These are phyloP conservation scores for Podila horticola DNA, from an alignment of 192 early-diverging fungal genomes.

Conservation along the genomic window DNA sequence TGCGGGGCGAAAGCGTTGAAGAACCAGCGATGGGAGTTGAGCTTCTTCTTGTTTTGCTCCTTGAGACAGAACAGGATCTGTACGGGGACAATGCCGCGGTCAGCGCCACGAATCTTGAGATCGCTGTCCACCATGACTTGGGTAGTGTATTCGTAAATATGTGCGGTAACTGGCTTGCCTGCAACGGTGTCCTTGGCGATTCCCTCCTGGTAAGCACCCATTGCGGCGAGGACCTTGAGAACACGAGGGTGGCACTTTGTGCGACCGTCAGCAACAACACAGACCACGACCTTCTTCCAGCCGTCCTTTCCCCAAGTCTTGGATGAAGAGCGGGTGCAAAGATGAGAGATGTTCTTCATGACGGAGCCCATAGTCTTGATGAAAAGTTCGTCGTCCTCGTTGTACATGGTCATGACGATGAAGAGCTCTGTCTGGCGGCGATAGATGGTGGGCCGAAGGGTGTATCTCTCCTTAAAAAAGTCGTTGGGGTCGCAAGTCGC, in stretches of 20 bases:
- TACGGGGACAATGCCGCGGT: conserved; percentile 81
- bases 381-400: conserved; percentile 92
- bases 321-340: conserved; percentile 80
- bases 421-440: conserved; percentile 72
- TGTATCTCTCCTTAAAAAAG: conserved; percentile 68
- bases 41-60: conserved; percentile 92
- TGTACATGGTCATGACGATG: conserved; percentile 71
- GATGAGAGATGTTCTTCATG: conserved; percentile 95
- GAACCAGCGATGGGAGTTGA: conserved; percentile 98
- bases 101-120: conserved; percentile 69
- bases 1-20: conserved; percentile 91
- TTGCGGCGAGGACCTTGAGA: conserved; percentile 80
- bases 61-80: conserved; percentile 94
- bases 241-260: conserved; percentile 81
- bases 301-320: conserved; percentile 85
- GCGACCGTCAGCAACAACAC: conserved; percentile 92
- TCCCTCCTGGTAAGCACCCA: conserved; percentile 83
- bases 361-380: conserved; percentile 87
- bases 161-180: conserved; percentile 78
- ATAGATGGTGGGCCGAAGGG: conserved; percentile 64
- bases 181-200: conserved; percentile 75
- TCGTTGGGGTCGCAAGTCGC: conserved; percentile 74
- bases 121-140: conserved; percentile 76
- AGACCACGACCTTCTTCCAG: conserved; percentile 95
- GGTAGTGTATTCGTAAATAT: conserved; percentile 93